Percentiles rank a stretch among this genome's conserved stretches.
These are phyloP conservation scores for Magnolia changhungtana DNA, from an alignment of 164 flowering plant genomes.

Conservation along the genomic window DNA sequence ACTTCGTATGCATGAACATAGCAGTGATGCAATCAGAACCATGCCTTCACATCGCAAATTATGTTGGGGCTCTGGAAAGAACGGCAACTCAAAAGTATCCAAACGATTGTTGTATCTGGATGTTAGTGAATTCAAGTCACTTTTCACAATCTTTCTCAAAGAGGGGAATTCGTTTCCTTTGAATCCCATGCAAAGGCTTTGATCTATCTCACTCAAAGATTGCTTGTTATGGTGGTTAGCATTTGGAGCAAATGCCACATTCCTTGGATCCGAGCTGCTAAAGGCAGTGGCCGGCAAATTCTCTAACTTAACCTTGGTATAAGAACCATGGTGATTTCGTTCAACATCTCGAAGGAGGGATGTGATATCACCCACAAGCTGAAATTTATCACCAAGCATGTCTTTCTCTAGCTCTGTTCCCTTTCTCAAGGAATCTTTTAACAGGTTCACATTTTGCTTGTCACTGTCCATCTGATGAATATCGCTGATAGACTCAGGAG, in stretches of 20 bases:
- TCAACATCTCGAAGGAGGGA: slow-evolving; percentile 59
- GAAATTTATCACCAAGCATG: slow-evolving; percentile 33
- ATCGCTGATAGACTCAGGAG: slow-evolving; percentile 19
- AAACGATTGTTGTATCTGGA: slow-evolving; percentile 65
- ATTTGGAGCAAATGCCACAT: slow-evolving; percentile 27
- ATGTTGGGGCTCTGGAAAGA: slow-evolving; percentile 50
- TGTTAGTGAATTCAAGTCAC: slow-evolving; percentile 58
- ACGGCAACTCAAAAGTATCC: slow-evolving; percentile 69
- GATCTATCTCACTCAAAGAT: slow-evolving; percentile 44
- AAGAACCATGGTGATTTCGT: slow-evolving; percentile 31
- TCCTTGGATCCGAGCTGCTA: slow-evolving; percentile 5
- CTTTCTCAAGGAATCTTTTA: slow-evolving; percentile 26
- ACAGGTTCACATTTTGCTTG: slow-evolving; percentile 22
- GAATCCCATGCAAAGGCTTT: slow-evolving; percentile 41
- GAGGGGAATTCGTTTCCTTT: slow-evolving; percentile 47
- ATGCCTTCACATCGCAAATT: slow-evolving; percentile 83
- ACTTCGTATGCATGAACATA: slow-evolving; percentile 93
- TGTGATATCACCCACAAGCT: slow-evolving; percentile 60
- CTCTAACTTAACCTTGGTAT: slow-evolving; percentile 24
- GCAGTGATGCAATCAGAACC: slow-evolving; percentile 88
- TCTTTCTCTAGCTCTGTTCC: slow-evolving; percentile 39
- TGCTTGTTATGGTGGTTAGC: slow-evolving; percentile 22
- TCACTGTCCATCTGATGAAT: slow-evolving; percentile 26
- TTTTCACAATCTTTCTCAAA: slow-evolving; percentile 49
- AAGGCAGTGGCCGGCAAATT: slow-evolving; percentile 17